These are phyloP conservation scores for Stylosanthes scabra DNA, from an alignment of 331 rosid species.

Conservation along the genomic window DNA sequence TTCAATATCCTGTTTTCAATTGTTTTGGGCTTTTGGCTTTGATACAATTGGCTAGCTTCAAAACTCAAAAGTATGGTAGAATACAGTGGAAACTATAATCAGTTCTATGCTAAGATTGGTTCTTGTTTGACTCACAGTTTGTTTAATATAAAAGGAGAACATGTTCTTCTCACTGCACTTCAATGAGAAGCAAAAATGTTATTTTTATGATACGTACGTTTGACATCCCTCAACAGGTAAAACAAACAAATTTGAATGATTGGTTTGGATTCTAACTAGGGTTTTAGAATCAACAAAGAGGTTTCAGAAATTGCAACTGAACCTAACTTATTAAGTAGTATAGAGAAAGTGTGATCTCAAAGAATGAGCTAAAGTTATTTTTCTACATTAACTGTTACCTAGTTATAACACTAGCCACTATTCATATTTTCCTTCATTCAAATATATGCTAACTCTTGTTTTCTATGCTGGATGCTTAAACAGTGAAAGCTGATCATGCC, in stretches of 20 bases:
- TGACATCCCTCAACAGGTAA: no score
- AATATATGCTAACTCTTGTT: no score
- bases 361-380: neutral
- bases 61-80: neutral
- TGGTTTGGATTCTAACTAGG: neutral
- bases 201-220: no score
- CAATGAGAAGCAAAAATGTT: no score
- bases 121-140: no score
- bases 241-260: neutral
- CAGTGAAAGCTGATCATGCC: neutral
- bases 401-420: no score
- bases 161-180: no score
- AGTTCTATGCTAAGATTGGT: no score
- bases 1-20: neutral
- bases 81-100: neutral
- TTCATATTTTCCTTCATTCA: no score
- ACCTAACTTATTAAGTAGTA: neutral
- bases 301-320: neutral
- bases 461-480: conserved; percentile 4
- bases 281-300: neutral
- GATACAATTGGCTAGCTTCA: neutral
- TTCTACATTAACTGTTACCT: no score
- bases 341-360: neutral
- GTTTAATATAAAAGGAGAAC: no score
- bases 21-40: conserved; percentile 6